phyloP scores from a whole-genome alignment of 1,284 basidiomycete species.

The Leccinum ponderosum region DNA sequence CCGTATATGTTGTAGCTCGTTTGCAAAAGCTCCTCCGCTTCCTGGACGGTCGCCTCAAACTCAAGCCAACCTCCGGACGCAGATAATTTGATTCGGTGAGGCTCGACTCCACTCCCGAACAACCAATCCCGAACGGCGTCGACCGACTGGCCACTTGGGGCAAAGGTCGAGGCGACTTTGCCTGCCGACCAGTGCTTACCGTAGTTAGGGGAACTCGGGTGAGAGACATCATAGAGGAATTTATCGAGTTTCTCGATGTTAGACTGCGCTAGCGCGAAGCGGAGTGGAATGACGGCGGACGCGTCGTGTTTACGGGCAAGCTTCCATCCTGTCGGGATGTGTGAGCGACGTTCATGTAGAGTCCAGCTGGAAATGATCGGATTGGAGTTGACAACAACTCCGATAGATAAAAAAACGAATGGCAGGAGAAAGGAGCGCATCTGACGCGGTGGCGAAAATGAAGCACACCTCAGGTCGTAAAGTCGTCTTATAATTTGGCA shows the following conservation, averaged over 20 bases:
- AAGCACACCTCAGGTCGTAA: background rate
- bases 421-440: constrained; percentile 28
- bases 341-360: constrained; percentile 37
- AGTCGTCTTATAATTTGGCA: background rate
- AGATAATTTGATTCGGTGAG: constrained; percentile 35
- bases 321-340: constrained; percentile 38
- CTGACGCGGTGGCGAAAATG: background rate
- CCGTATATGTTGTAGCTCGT: constrained; percentile 46
- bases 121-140: constrained; percentile 43
- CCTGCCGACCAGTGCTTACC: constrained; percentile 48
- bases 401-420: constrained; percentile 25
- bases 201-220: constrained; percentile 45
- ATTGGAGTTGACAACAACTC: constrained; percentile 15
- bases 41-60: constrained; percentile 22
- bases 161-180: constrained; percentile 42
- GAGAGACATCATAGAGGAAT: constrained; percentile 43
- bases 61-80: constrained; percentile 38
- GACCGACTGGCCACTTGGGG: constrained; percentile 40
- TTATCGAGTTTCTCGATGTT: constrained; percentile 42
- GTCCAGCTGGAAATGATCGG: constrained; percentile 14
- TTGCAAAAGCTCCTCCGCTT: constrained; percentile 45
- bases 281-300: constrained; percentile 38
- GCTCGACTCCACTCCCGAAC: constrained; percentile 36
- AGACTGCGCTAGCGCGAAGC: constrained; percentile 44
- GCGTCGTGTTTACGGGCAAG: constrained; percentile 31